phyloP scores from a whole-genome alignment of 306 rosid genomes.

The Quercus cerris region DNA sequence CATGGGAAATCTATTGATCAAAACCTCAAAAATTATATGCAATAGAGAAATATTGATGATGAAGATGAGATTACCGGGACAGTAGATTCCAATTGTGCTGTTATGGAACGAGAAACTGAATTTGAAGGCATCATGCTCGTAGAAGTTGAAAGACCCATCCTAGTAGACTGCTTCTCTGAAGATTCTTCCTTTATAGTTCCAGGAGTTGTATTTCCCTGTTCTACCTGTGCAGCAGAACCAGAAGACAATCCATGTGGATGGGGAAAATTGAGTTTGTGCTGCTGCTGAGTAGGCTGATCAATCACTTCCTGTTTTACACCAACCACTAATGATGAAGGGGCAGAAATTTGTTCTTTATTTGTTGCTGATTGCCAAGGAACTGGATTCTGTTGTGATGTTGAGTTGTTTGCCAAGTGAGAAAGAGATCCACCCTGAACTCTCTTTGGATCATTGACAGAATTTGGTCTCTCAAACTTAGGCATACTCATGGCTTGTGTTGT shows the following conservation, averaged over 20 bases:
- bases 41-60: no score
- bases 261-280: slow-evolving; percentile 49
- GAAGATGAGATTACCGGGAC: slow-evolving; percentile 32
- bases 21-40: no score
- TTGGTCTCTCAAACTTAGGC: slow-evolving; percentile 58
- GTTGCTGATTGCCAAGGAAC: slow-evolving; percentile 63
- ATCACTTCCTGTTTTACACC: slow-evolving; percentile 64
- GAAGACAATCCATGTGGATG: slow-evolving; percentile 62
- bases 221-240: slow-evolving; percentile 49
- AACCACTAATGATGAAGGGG: slow-evolving; percentile 43
- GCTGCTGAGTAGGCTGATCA: slow-evolving; percentile 69
- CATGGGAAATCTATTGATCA: no score
- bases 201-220: slow-evolving; percentile 50
- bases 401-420: slow-evolving; percentile 45
- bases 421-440: slow-evolving; percentile 65
- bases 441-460: slow-evolving; percentile 54
- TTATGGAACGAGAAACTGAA: slow-evolving; percentile 46
- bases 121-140: slow-evolving; percentile 40
- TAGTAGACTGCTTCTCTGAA: slow-evolving; percentile 54
- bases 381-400: slow-evolving; percentile 50
- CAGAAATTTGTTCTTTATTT: slow-evolving; percentile 55
- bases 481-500: slow-evolving; percentile 45
- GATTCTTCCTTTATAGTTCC: slow-evolving; percentile 53
- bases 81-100: slow-evolving; percentile 44
- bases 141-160: slow-evolving; percentile 53